phyloP scores from a whole-genome alignment of 2,329 filamentous ascomycete genomes.

The Lizonia empirigonia region DNA sequence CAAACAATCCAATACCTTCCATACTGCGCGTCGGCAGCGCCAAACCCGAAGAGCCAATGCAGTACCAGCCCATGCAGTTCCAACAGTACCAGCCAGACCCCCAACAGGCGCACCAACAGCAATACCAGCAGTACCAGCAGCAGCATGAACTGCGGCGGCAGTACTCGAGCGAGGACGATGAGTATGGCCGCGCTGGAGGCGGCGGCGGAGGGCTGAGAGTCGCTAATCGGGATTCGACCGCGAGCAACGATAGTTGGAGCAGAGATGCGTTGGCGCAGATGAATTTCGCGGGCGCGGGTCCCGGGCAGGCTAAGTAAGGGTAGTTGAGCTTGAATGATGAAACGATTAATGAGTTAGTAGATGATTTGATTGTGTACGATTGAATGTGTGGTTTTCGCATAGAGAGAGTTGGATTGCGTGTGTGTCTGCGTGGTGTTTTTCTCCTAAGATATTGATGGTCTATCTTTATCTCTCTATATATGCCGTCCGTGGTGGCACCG shows the following conservation, averaged over 20 bases:
- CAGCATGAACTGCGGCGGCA: constrained; percentile 6
- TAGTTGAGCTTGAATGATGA: no score
- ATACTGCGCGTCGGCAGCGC: constrained; percentile 25
- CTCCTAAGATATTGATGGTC: no score
- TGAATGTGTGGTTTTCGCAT: no score
- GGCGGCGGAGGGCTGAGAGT: constrained; percentile 49
- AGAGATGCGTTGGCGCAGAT: constrained; percentile 17
- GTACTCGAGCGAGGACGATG: constrained; percentile 15
- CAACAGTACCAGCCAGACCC: constrained; percentile 8
- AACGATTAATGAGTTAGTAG: no score
- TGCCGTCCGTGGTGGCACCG: no score
- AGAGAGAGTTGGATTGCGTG: no score
- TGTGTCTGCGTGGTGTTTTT: no score
- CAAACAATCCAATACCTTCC: constrained; percentile 10
- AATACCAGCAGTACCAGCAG: constrained; percentile 4
- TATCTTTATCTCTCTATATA: no score
- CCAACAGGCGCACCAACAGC: constrained; percentile 9
- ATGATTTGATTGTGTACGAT: no score
- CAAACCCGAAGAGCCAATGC: constrained; percentile 11
- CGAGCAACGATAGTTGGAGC: constrained; percentile 26
- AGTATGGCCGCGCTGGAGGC: constrained; percentile 7
- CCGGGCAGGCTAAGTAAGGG: constrained; percentile 5
- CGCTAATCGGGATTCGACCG: constrained; percentile 46
- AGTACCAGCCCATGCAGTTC: constrained; percentile 8
- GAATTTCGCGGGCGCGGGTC: constrained; percentile 10